A percentile compares a stretch with the other conserved stretches of the same genome.
Conservation (phyloP, 805 yeast genomes). For the Ogataea pilisensis region DNA sequence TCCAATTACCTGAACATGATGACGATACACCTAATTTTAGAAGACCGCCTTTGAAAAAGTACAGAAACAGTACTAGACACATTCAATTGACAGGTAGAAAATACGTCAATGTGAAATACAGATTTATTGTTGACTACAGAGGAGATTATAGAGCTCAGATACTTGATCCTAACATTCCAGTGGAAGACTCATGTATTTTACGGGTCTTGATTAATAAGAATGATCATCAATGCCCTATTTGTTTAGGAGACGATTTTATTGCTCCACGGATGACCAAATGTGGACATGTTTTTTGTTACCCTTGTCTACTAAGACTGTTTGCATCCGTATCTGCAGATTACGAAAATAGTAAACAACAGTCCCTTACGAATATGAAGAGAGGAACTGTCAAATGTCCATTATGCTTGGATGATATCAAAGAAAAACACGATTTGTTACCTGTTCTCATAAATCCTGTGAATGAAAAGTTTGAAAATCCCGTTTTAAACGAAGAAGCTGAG, state of each 20-base stretch:
- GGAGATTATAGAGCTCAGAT: conserved; percentile 53
- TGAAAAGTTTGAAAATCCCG: conserved; percentile 56
- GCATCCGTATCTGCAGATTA: conserved; percentile 40
- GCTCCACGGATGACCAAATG: conserved; percentile 96
- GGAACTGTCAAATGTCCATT: conserved; percentile 75
- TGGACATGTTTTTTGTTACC: conserved; percentile 87
- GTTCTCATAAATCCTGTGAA: conserved; percentile 51
- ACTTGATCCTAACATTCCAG: conserved; percentile 70
- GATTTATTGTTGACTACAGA: conserved; percentile 71
- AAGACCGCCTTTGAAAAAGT: conserved; percentile 15
- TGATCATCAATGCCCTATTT: conserved; percentile 78
- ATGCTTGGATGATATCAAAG: conserved; percentile 56
- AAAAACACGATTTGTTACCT: conserved; percentile 58
- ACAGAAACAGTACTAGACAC: conserved; percentile 29
- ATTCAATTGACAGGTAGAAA: conserved; percentile 58
- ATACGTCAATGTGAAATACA: conserved; percentile 78
- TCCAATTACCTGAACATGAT: conserved; percentile 39
- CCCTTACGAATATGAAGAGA: conserved; percentile 25
- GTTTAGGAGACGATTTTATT: conserved; percentile 74
- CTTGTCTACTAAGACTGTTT: conserved; percentile 72
- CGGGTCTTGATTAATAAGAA: conserved; percentile 74
- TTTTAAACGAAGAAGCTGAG: conserved; percentile 47
- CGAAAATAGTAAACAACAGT: conserved; percentile 6
- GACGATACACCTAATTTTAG: conserved; percentile 6
- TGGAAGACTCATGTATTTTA: conserved; percentile 56